phyloP scores from a whole-genome alignment of 1,139 yeast genomes.

The Debaryomycetaceae sp. region DNA sequence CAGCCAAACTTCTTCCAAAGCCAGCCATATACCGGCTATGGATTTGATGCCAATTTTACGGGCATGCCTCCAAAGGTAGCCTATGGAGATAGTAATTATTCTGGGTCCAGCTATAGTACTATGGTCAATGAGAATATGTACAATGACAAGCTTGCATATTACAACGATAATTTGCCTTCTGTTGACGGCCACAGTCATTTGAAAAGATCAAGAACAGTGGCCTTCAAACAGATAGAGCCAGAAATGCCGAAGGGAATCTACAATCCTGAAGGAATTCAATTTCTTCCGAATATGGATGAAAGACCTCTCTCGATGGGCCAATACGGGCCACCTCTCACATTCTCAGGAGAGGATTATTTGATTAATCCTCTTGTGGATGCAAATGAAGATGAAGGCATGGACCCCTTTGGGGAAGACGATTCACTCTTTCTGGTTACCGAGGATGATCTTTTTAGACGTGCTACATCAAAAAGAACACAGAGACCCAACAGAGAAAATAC shows the following conservation, averaged over 20 bases:
- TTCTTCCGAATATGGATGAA: constrained; percentile 18
- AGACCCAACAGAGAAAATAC: constrained; percentile 7
- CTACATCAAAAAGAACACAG: constrained; percentile 26
- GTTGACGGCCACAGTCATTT: neutral
- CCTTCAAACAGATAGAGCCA: constrained; percentile 34
- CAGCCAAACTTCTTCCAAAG: neutral
- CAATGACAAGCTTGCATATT: constrained; percentile 12
- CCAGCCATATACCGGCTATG: neutral
- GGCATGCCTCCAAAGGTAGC: neutral
- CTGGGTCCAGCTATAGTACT: constrained; percentile 18
- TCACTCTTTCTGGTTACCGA: constrained; percentile 43
- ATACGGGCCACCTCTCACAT: constrained; percentile 16
- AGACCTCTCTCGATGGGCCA: neutral
- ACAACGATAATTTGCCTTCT: neutral
- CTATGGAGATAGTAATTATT: constrained; percentile 2
- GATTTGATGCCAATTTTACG: neutral
- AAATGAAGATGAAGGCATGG: constrained; percentile 34
- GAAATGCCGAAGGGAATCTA: constrained; percentile 33
- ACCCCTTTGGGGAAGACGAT: constrained; percentile 48
- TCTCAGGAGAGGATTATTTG: constrained; percentile 40
- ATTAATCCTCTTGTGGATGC: constrained; percentile 44
- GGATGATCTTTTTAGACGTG: constrained; percentile 33
- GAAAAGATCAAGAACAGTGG: constrained; percentile 26
- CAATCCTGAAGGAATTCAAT: constrained; percentile 23
- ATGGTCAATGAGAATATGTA: constrained; percentile 20